Base-by-base conservation (phyloP, 2,329 filamentous ascomycete genomes). In the Didymellaceae sp. region DNA sequence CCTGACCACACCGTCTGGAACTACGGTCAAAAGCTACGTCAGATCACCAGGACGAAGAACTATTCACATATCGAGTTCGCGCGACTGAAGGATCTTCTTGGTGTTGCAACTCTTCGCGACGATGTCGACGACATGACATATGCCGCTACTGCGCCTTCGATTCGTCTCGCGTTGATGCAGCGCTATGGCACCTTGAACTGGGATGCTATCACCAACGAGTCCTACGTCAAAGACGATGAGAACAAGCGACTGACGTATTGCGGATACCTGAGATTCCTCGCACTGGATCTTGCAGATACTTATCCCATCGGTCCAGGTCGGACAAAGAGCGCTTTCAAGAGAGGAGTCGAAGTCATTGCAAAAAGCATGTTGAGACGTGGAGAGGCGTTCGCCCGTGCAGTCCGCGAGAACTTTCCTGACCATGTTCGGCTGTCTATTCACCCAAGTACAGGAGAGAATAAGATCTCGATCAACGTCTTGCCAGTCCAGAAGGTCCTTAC, bases 1-100 rank as follows among this genome's bases (percentile, higher is more conserved):
- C 59, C 75, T 0, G 77, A 78, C 37, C 66, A 70, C 2, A 71
- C 66, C 2, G 74, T 75, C 1, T 78, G 75, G 74, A 61, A 65
- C 59, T 78, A 45, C 64, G 68, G 53, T 6, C 39, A 56, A 25
- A 26, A 20, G 16, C 31, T 59, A 4, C 54, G 59, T n/a, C 32
- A 25, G 13, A 35, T 61, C n/a, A 49, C 56, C 22, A 42, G 42
- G 20, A 37, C 41, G 1, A 46, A 54, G 25, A 35, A 42, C 7
- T 62, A 52, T 33, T 31, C 39, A 62, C 37, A 61, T 37, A 50
- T 62, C n/a, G 45, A 58, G n/a, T 59, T 62, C 33, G 43, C 54
- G 2, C 41, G 51, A 26, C 42, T 61, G 13, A 58, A 56, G 9
- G 56, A 59, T 11, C 42, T 62, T 2, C 35, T 57, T 24, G 48